Conservation (phyloP, 1,139 yeast species). For the Blastobotrys proliferans region DNA sequence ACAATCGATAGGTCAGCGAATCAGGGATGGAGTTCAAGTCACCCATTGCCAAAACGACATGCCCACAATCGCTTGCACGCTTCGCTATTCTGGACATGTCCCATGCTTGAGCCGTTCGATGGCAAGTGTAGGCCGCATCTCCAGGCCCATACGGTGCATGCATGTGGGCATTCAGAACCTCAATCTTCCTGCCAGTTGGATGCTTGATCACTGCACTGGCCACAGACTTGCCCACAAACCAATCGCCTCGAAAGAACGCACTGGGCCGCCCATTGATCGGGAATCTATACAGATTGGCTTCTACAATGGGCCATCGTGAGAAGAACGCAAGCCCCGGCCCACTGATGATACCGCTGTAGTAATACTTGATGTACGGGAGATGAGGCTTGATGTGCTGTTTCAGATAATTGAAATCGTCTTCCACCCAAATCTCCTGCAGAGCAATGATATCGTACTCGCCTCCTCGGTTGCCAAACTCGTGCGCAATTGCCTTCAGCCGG, state of each 20-base stretch:
- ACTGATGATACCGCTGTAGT: conserved; percentile 76
- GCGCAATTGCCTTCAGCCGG: conserved; percentile 72
- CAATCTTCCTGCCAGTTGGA: conserved; percentile 54
- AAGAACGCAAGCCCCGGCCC: conserved; percentile 93
- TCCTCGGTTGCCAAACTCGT: conserved; percentile 46
- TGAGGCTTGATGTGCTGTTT: conserved; percentile 41
- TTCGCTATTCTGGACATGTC: conserved; percentile 70
- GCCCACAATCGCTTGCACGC: conserved; percentile 65
- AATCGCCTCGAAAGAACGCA: conserved; percentile 92
- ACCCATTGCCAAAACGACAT: conserved; percentile 85
- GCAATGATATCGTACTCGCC: conserved; percentile 77
- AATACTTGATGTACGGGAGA: conserved; percentile 66
- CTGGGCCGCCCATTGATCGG: conserved; percentile 93
- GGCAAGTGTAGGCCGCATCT: conserved; percentile 86
- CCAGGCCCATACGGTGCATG: conserved; percentile 95
- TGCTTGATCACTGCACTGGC: conserved; percentile 69
- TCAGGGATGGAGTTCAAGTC: conserved; percentile 89
- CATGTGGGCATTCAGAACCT: conserved; percentile 86
- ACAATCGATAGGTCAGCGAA: conserved; percentile 71
- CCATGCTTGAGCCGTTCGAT: conserved; percentile 96
- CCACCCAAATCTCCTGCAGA: conserved; percentile 90
- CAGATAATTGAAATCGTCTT: conserved; percentile 73
- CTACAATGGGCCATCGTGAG: conserved; percentile 77
- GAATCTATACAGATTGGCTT: conserved; percentile 74
- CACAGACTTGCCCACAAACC: conserved; percentile 92